These are phyloP conservation scores for Ziziphus jujuba DNA, from an alignment of 306 rosid genomes.

Conservation along the genomic window DNA sequence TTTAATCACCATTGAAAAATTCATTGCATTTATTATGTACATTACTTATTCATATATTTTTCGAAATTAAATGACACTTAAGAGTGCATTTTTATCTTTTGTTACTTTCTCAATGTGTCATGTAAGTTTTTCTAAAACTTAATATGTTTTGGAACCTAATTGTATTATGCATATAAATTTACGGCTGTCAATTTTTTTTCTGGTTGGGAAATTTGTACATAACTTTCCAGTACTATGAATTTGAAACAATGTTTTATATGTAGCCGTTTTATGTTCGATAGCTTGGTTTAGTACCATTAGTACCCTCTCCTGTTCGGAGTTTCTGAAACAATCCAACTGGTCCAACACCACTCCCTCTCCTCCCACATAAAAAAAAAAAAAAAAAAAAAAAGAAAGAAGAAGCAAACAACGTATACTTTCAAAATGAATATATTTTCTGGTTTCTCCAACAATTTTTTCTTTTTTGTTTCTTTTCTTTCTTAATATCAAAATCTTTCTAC, in stretches of 20 bases:
- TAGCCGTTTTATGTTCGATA: neutral
- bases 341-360: neutral
- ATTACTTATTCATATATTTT: too few relatives aligned
- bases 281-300: neutral
- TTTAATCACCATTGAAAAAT: slow-evolving; percentile 49
- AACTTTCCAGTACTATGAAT: neutral
- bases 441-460: neutral
- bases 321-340: neutral
- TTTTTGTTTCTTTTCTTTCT: neutral
- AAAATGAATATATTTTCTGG: neutral
- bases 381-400: neutral
- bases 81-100: slow-evolving; percentile 5
- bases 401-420: neutral
- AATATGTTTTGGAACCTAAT: neutral
- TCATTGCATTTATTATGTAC: slow-evolving; percentile 22
- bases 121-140: neutral
- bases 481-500: neutral
- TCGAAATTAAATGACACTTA: neutral
- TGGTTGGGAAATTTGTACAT: neutral
- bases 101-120: neutral
- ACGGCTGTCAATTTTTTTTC: neutral
- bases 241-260: neutral
- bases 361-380: neutral
- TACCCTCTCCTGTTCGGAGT: neutral
- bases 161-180: neutral